These are phyloP conservation scores for Umbelopsis isabellina DNA, from an alignment of 192 early-diverging fungal species.

Conservation along the genomic window DNA sequence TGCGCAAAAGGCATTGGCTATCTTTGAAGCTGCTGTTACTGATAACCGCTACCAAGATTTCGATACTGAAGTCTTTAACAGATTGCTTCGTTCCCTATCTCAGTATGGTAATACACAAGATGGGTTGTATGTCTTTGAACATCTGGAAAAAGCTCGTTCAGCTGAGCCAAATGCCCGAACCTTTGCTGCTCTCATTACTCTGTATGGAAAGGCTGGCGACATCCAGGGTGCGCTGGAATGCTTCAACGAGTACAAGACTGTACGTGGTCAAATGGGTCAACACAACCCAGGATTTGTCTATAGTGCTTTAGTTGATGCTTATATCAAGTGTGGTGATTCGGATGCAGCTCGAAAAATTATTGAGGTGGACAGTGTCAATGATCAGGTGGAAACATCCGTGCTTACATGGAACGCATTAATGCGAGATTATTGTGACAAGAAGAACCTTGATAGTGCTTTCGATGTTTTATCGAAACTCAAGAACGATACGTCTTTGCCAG, in stretches of 20 bases:
- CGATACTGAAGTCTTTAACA: constrained; percentile 43
- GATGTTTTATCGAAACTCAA: constrained; percentile 27
- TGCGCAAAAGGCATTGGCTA: constrained; percentile 32
- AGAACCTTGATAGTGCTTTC: constrained; percentile 24
- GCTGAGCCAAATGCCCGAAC: constrained; percentile 52
- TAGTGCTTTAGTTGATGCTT: constrained; percentile 42
- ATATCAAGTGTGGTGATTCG: constrained; percentile 36
- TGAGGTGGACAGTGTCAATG: constrained; percentile 30
- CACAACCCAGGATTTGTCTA: constrained; percentile 41
- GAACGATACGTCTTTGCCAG: constrained; percentile 22
- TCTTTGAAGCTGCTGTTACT: constrained; percentile 33
- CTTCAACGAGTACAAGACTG: constrained; percentile 32
- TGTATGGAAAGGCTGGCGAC: constrained; percentile 45
- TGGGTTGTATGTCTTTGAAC: constrained; percentile 32
- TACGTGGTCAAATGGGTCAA: neutral
- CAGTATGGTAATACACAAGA: constrained; percentile 39
- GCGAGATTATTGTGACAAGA: constrained; percentile 32
- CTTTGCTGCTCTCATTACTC: constrained; percentile 59
- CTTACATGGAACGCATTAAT: constrained; percentile 41
- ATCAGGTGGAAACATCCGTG: constrained; percentile 31
- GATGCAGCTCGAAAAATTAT: constrained; percentile 35
- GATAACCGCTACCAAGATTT: constrained; percentile 28
- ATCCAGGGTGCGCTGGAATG: constrained; percentile 27
- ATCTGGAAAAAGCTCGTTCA: constrained; percentile 21
- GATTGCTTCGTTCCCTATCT: constrained; percentile 38